These are phyloP conservation scores for Globisporangium perplexum DNA, from an alignment of 352 stramenopile genomes.

Conservation along the genomic window DNA sequence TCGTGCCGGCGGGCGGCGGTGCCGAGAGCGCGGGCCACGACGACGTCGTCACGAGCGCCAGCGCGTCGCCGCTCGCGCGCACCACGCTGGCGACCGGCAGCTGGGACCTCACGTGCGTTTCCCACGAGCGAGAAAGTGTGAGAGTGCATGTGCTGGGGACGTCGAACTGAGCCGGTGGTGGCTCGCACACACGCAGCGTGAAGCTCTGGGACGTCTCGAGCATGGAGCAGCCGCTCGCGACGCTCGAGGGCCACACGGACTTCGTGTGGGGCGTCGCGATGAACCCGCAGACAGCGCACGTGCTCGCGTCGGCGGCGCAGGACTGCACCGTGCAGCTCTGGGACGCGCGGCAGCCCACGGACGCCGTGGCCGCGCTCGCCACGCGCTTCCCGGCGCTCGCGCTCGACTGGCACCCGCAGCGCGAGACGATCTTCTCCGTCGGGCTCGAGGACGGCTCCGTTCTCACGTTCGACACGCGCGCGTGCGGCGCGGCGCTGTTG, in stretches of 20 bases:
- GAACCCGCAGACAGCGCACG: slow-evolving; percentile 30
- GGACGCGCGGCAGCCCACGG: slow-evolving; percentile 52
- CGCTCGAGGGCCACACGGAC: slow-evolving; percentile 60
- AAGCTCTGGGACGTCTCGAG: slow-evolving; percentile 68
- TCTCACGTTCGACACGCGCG: slow-evolving; percentile 63
- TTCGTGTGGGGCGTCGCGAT: slow-evolving; percentile 67
- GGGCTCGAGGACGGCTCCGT: slow-evolving; percentile 64
- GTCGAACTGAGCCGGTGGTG: background rate
- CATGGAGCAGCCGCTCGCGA: slow-evolving; percentile 42
- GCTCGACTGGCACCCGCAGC: slow-evolving; percentile 67
- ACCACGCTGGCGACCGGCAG: slow-evolving; percentile 44
- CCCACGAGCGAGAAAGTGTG: too few relatives aligned
- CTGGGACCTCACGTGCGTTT: slow-evolving; percentile 65
- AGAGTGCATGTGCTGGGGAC: background rate
- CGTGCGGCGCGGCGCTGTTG: slow-evolving; percentile 31
- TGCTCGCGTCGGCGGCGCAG: slow-evolving; percentile 57
- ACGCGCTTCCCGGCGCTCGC: slow-evolving; percentile 40
- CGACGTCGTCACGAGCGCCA: slow-evolving; percentile 60
- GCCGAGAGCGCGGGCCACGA: slow-evolving; percentile 42
- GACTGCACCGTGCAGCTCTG: slow-evolving; percentile 70
- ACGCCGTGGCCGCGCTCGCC: slow-evolving; percentile 28
- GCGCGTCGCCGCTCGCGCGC: slow-evolving; percentile 34
- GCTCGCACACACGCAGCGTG: slow-evolving; percentile 35
- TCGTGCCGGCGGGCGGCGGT: slow-evolving; percentile 24
- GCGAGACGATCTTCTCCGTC: slow-evolving; percentile 47